Base-by-base conservation (phyloP, 2,329 filamentous ascomycete species). In the Paraconiothyrium brasiliense region DNA sequence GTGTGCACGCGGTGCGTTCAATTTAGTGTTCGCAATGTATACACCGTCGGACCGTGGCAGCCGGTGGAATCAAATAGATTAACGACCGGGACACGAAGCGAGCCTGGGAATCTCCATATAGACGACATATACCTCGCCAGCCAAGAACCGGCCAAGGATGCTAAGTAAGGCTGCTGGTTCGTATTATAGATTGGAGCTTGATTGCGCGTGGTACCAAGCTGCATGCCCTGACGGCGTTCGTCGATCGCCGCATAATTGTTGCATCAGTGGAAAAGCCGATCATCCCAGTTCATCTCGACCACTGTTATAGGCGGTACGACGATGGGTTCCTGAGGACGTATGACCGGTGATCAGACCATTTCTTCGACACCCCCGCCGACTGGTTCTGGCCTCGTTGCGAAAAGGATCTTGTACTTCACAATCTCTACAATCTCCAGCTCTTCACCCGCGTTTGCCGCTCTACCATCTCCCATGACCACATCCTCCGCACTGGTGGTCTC, bases 351-450 rank as follows among this genome's bases (percentile, higher is more conserved):
- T 69, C 63, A 67, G 14, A 47, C 66, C 51, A 55, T 67, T 59
- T 65, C 70, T 51, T 58, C 49, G 30, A 65, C 64, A 43, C 64
- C 67, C 11, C 71, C 70, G 54, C 72, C 70, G 22, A 97, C 91
- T 49, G 94, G 94, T 80, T 98, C 94, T 5, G 94, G 94, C 50
- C 94, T 85, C 62, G 86, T 86, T 20, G 90, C 90, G 79, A 98
- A 98, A 49, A 97, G 81, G 67, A 98, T 82, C 82, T 97, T 97
- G 76, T 90, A 91, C 82, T 89, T 91, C 66, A 98, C 85, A 69
- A 98, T 88, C 78, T 97, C 94, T 55, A 93, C 88, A 66, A 98
- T 86, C 80, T 97, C 93, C 56, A 97, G 76, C 59, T 90, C 87
- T 57, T 83, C 81, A 14, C 63, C 64, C 11, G 13, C 24, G 44